A percentile compares a stretch with the other conserved stretches of the same genome.
Conservation (phyloP, 2,329 filamentous ascomycete genomes). For the Pseudogymnoascus sp. region DNA sequence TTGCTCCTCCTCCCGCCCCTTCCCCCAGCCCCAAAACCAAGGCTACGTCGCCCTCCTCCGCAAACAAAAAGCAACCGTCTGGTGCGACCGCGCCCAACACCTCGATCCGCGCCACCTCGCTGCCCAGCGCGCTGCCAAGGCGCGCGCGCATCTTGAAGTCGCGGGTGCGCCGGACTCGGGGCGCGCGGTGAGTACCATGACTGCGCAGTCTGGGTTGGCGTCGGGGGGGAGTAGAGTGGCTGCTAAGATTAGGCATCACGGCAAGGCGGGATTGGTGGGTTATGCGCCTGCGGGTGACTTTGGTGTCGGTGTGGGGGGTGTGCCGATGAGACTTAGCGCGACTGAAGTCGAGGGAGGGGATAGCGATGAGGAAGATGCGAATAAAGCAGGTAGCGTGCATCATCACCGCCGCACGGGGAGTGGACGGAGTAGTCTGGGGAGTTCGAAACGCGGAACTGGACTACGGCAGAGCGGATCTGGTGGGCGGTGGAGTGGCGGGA, state of each 20-base stretch:
- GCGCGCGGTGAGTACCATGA: constrained; percentile 15
- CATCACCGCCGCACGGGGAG: constrained; percentile 67
- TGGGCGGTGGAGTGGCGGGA: background rate
- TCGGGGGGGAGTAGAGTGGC: constrained; percentile 50
- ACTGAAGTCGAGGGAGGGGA: constrained; percentile 89
- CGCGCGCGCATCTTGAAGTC: constrained; percentile 77
- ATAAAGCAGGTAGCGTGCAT: constrained; percentile 30
- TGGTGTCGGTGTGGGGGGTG: constrained; percentile 63
- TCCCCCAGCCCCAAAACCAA: constrained; percentile 9
- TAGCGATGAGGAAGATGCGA: constrained; percentile 59
- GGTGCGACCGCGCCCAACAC: constrained; percentile 90
- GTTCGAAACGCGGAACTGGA: constrained; percentile 28
- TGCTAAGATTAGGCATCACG: constrained; percentile 83
- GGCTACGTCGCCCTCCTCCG: constrained; percentile 87
- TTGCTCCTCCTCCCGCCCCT: constrained; percentile 55
- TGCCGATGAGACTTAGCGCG: constrained; percentile 87
- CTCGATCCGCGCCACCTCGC: constrained; percentile 81
- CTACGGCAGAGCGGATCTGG: background rate
- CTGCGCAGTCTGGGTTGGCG: constrained; percentile 30
- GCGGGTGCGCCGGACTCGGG: constrained; percentile 40
- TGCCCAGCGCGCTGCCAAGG: constrained; percentile 79
- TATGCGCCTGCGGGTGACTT: constrained; percentile 71
- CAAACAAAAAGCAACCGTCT: constrained; percentile 95
- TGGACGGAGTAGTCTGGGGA: constrained; percentile 55
- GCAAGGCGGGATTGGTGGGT: constrained; percentile 67